These are phyloP conservation scores for Pelargonium fulgidum DNA, from an alignment of 441 rosid genomes.

Conservation along the genomic window DNA sequence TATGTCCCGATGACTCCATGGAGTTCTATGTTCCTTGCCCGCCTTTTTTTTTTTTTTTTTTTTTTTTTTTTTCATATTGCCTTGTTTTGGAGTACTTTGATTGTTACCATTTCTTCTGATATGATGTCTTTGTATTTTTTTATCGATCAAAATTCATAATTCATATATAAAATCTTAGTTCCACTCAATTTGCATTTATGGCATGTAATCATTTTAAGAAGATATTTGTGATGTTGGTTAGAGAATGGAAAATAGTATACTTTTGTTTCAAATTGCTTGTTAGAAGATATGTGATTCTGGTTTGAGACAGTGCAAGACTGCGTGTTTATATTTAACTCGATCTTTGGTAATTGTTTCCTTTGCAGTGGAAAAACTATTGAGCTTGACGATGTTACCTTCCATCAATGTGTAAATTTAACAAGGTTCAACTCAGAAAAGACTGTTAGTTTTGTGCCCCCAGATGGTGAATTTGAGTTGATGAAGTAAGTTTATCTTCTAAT, in stretches of 20 bases:
- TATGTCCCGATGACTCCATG: too few relatives aligned
- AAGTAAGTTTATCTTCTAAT: constrained; percentile 61
- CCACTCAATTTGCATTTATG: not conserved
- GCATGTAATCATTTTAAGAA: too few relatives aligned
- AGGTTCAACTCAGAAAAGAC: constrained; percentile 98
- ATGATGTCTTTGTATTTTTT: not conserved
- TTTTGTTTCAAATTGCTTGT: constrained; percentile 3
- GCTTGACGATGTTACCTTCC: constrained; percentile 98
- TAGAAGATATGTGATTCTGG: constrained; percentile 14
- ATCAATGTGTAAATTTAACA: constrained; percentile 94
- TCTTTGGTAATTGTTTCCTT: constrained; percentile 27
- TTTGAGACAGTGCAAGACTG: constrained; percentile 23
- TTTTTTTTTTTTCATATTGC: constrained; percentile 31
- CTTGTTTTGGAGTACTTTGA: too few relatives aligned
- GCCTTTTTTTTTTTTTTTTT: too few relatives aligned
- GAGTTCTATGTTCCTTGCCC: too few relatives aligned
- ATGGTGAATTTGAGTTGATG: constrained; percentile 99
- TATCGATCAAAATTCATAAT: too few relatives aligned
- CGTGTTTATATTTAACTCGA: constrained; percentile 27
- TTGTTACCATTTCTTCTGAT: not conserved
- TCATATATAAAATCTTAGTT: too few relatives aligned
- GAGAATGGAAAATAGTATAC: constrained; percentile 19
- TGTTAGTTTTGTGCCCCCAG: constrained; percentile 98
- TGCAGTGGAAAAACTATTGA: constrained; percentile 98
- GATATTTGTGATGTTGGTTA: not conserved